phyloP scores from a whole-genome alignment of 164 flowering plant genomes.

The Hamamelis virginiana region DNA sequence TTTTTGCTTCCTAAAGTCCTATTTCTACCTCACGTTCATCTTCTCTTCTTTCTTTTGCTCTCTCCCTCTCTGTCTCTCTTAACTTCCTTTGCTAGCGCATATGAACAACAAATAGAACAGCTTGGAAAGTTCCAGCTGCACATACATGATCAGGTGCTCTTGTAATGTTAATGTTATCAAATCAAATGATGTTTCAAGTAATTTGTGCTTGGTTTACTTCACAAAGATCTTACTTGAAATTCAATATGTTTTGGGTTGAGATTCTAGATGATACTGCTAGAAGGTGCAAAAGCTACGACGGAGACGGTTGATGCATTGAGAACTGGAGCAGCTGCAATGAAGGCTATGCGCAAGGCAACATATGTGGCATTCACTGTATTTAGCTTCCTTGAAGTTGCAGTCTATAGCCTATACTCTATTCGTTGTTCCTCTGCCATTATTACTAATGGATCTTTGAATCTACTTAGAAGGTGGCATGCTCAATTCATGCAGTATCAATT shows the following conservation, averaged over 20 bases:
- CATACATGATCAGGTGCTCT: conserved; percentile 63
- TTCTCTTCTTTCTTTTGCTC: too few relatives aligned
- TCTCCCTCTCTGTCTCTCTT: too few relatives aligned
- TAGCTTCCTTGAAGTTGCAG: not conserved
- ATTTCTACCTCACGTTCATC: too few relatives aligned
- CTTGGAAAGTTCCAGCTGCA: conserved; percentile 70
- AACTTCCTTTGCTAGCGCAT: too few relatives aligned
- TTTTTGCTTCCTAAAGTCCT: too few relatives aligned
- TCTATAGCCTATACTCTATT: too few relatives aligned
- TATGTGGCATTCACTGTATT: conserved; percentile 24
- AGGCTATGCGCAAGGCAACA: conserved; percentile 76
- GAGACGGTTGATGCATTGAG: conserved; percentile 76
- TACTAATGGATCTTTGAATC: too few relatives aligned
- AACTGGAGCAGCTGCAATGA: conserved; percentile 68
- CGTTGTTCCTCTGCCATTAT: too few relatives aligned
- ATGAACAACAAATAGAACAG: conserved; percentile 72
- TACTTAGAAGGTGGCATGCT: too few relatives aligned
- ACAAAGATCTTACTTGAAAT: too few relatives aligned
- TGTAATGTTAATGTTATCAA: not conserved
- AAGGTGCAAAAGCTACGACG: conserved; percentile 83
- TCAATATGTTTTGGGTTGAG: not conserved
- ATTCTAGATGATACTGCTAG: conserved; percentile 69
- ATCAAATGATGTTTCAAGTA: not conserved
- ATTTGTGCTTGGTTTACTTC: too few relatives aligned
- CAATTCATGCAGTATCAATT: too few relatives aligned